These are phyloP conservation scores for Tanozyma kutaoensis DNA, from an alignment of 805 yeast genomes.

Conservation along the genomic window DNA sequence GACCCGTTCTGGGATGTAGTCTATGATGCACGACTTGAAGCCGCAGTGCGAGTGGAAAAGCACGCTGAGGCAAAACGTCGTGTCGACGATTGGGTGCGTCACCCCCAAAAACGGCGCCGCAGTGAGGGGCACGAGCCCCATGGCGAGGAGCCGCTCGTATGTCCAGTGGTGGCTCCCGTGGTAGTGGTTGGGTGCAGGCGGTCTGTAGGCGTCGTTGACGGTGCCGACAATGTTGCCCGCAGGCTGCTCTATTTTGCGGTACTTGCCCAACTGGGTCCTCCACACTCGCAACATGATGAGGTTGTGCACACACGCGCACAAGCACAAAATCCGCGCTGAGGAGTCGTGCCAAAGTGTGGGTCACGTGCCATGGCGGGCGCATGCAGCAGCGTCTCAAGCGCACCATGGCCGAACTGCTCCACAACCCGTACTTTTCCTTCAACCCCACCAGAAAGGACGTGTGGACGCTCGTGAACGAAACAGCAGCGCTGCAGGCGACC, in stretches of 20 bases:
- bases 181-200: conserved; percentile 46
- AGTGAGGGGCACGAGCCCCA: conserved; percentile 65
- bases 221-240: conserved; percentile 89
- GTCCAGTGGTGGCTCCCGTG: conserved; percentile 93
- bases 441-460: conserved; percentile 72
- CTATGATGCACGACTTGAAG: conserved; percentile 81
- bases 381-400: no score
- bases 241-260: no score
- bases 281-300: no score
- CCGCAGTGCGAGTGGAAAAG: conserved; percentile 79
- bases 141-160: conserved; percentile 63
- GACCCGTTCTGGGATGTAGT: conserved; percentile 79
- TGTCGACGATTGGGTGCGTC: conserved; percentile 58
- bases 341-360: no score
- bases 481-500: conserved; percentile 67
- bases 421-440: conserved; percentile 49
- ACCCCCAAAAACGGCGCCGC: conserved; percentile 71
- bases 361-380: no score
- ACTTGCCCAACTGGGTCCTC: no score
- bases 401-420: conserved; percentile 10
- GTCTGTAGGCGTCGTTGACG: conserved; percentile 74
- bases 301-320: no score
- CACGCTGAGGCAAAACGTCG: conserved; percentile 50
- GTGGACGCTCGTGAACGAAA: conserved; percentile 90
- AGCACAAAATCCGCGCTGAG: no score